Evolutionary conservation across 2,329 filamentous ascomycete genomes (phyloP), one percentile per base, ranked within the genome.

Genomic region (Ceratocystis ficicola): DNA sequence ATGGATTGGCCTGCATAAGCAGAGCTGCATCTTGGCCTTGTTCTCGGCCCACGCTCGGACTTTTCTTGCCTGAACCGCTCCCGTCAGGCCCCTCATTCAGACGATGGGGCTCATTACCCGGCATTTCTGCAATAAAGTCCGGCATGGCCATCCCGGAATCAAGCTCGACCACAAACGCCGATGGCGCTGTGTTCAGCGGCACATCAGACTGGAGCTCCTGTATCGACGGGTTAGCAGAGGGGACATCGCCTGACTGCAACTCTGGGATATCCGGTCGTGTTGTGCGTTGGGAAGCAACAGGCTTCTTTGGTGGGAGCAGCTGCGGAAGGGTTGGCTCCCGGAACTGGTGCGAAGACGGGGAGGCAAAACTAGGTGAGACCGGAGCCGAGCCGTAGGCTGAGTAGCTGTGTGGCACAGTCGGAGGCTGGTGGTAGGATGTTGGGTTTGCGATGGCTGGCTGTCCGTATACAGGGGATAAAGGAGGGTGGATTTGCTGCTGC

Each of bases 1-100:
- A 69, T 4, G 68, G 68, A 50, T 69, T 69, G 1, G 67, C 68
- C 41, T 64, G 65, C 12, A 48, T 12, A 41, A 28, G 7, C 15
- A 36, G 44, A 28, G 57, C 25, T 10, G 52, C 22, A 36, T 50
- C 41, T 44, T 46, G 30, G 46, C 22, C 6, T 65, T 64, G 4
- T 25, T 32, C 30, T 20, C 30, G 44, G 17, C 8, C 41, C 8
- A 20, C n/a, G 61, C 44, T 36, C 7, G 44, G 25, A 8, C 28
- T 5, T 41, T 44, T 5, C 55, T 28, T 12, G 25, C n/a, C 28
- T 10, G 48, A 52, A 22, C 2, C 25, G 25, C 48, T 17, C 8
- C 20, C 10, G 12, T 25, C 20, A 4, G 28, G 7, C 17, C 55
- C 17, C 4, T 36, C 6, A 59, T n/a, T 59, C 1, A 12, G 8